phyloP scores from a whole-genome alignment of 192 early-diverging fungal species.

The Umbelopsis vinacea region DNA sequence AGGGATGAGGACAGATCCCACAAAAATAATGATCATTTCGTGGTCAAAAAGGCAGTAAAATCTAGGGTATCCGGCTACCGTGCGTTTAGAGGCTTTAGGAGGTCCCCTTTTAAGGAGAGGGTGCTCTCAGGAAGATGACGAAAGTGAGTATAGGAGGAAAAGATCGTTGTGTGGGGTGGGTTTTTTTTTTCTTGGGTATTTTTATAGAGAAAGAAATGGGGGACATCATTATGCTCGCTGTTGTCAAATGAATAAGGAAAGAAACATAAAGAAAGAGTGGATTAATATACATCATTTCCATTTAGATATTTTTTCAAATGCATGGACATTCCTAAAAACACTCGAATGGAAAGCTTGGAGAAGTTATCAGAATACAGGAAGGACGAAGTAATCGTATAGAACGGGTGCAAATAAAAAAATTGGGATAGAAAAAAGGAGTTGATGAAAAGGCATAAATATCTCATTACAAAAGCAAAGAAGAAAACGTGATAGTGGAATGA shows the following conservation, averaged over 20 bases:
- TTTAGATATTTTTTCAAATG: neutral
- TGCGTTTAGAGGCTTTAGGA: neutral
- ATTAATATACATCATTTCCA: constrained; percentile 3
- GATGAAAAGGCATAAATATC: constrained; percentile 5
- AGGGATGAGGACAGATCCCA: neutral
- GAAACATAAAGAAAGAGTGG: neutral
- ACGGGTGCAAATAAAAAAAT: constrained; percentile 5
- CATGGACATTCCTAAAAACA: neutral
- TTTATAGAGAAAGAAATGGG: neutral
- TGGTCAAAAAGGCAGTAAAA: constrained; percentile 4
- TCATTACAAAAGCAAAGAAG: constrained; percentile 14
- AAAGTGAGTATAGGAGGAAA: too few species aligned
- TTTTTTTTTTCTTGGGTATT: too few species aligned
- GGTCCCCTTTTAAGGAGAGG: neutral
- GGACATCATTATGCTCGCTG: neutral
- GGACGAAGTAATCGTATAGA: neutral
- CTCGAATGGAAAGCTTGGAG: neutral
- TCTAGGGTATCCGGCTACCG: neutral
- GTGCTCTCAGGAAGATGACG: too few species aligned
- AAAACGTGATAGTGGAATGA: neutral
- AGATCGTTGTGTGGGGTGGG: too few species aligned
- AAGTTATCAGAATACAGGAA: constrained; percentile 12
- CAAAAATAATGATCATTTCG: neutral
- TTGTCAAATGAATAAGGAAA: neutral
- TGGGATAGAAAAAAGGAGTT: neutral